Conservation (phyloP, 192 early-diverging fungal species). For the Jimgerdemannia flammicorona region DNA sequence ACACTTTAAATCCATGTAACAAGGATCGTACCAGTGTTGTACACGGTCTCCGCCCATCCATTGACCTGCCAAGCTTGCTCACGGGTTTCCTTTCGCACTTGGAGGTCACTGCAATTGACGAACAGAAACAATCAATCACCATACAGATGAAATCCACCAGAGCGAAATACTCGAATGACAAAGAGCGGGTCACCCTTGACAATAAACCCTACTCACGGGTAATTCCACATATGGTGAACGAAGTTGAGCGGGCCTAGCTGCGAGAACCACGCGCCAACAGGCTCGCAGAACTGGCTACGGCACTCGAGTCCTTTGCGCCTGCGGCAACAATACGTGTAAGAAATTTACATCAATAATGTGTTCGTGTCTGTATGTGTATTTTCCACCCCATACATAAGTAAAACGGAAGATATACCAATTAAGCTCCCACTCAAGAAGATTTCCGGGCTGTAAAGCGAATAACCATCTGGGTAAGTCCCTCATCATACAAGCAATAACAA, state of each 20-base stretch:
- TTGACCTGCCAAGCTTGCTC: constrained; percentile 93
- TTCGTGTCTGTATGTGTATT: background rate
- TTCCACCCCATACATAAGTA: background rate
- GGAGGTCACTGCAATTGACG: constrained; percentile 57
- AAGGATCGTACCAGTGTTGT: constrained; percentile 66
- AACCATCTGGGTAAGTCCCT: no score
- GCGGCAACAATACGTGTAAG: background rate
- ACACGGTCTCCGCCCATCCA: constrained; percentile 90
- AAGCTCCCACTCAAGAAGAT: constrained; percentile 89
- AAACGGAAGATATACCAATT: constrained; percentile 53
- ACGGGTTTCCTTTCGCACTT: constrained; percentile 83
- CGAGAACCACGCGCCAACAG: constrained; percentile 95
- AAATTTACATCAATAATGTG: background rate
- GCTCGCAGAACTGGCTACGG: constrained; percentile 81
- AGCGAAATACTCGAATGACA: background rate
- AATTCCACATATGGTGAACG: constrained; percentile 93
- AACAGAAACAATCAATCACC: background rate
- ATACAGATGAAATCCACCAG: background rate
- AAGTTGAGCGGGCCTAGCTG: constrained; percentile 85
- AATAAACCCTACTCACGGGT: constrained; percentile 51
- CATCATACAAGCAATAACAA: no score
- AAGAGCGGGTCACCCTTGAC: background rate
- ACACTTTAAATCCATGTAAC: background rate
- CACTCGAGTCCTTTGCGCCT: constrained; percentile 86
- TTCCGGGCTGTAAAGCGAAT: constrained; percentile 60